A percentile compares a stretch with the other conserved stretches of the same genome.
Evolutionary conservation across 1,139 yeast species (phyloP).

Genomic region (Magnusiomyces tetraspermus): DNA sequence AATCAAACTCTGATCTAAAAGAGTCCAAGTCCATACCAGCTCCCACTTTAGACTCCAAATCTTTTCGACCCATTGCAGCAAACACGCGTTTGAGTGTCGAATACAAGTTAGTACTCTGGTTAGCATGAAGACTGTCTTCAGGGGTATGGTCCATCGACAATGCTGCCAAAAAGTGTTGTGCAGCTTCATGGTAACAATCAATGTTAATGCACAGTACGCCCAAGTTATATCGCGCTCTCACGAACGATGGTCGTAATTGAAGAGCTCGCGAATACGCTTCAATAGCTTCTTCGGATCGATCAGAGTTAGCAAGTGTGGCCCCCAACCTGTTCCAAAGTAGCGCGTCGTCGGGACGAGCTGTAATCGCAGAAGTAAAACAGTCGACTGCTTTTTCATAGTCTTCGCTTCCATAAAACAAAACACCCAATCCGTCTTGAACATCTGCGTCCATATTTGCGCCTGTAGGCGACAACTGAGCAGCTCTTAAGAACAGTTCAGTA

Average conservation of each 20-base stretch:
- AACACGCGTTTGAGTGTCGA: slow-evolving; percentile 89
- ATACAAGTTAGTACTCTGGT: slow-evolving; percentile 67
- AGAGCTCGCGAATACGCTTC: slow-evolving; percentile 86
- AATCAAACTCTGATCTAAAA: slow-evolving; percentile 69
- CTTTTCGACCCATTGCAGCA: slow-evolving; percentile 89
- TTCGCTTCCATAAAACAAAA: slow-evolving; percentile 83
- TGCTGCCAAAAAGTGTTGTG: slow-evolving; percentile 83
- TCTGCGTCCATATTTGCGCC: slow-evolving; percentile 86
- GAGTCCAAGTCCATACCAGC: slow-evolving; percentile 75
- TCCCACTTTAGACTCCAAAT: slow-evolving; percentile 68
- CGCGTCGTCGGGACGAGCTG: slow-evolving; percentile 79
- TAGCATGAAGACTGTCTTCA: slow-evolving; percentile 53
- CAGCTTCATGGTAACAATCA: slow-evolving; percentile 94
- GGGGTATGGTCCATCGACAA: slow-evolving; percentile 78
- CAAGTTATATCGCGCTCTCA: slow-evolving; percentile 85
- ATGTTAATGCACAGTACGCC: slow-evolving; percentile 94
- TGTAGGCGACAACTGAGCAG: slow-evolving; percentile 79
- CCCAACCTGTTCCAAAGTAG: slow-evolving; percentile 92
- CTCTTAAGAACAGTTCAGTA: slow-evolving; percentile 70
- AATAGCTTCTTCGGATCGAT: slow-evolving; percentile 88
- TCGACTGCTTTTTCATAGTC: slow-evolving; percentile 91
- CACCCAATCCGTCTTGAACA: slow-evolving; percentile 90
- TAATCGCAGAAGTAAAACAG: slow-evolving; percentile 83
- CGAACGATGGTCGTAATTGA: slow-evolving; percentile 87
- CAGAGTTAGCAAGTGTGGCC: slow-evolving; percentile 89